phyloP scores from a whole-genome alignment of 495 filamentous ascomycete genomes.

The Xylaria cubensis region DNA sequence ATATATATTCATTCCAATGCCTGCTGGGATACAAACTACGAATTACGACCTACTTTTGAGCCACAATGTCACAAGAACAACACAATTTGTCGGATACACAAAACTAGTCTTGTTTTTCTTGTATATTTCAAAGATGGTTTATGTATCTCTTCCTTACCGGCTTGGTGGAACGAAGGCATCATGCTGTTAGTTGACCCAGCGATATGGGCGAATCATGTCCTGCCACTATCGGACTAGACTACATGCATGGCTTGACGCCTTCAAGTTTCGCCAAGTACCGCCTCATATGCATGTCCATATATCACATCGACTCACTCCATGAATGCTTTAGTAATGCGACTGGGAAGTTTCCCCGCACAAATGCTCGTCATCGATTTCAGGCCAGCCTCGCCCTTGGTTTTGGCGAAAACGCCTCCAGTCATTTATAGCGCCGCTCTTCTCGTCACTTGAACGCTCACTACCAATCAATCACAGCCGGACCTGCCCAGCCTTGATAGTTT shows the following conservation, averaged over 20 bases:
- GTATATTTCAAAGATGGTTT: neutral
- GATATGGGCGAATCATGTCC: neutral
- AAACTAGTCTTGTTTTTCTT: neutral
- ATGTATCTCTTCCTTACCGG: neutral
- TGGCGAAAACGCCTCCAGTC: neutral
- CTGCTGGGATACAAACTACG: neutral
- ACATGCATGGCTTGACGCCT: neutral
- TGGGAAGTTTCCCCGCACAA: neutral
- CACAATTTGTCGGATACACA: neutral
- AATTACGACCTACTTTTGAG: neutral
- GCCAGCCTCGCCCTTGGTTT: too few species aligned
- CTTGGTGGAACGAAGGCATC: neutral
- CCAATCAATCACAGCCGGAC: conserved; percentile 52
- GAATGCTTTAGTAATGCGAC: neutral
- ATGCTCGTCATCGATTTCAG: neutral
- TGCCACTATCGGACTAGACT: neutral
- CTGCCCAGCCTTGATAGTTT: conserved; percentile 54
- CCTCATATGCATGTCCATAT: neutral
- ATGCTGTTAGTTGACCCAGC: neutral
- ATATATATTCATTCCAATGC: neutral
- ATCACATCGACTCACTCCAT: neutral
- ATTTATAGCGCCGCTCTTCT: neutral
- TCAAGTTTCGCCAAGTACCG: neutral
- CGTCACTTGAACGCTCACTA: neutral
- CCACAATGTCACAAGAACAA: neutral